phyloP scores from a whole-genome alignment of 352 stramenopile genomes.

The Phytophthora fragariae region DNA sequence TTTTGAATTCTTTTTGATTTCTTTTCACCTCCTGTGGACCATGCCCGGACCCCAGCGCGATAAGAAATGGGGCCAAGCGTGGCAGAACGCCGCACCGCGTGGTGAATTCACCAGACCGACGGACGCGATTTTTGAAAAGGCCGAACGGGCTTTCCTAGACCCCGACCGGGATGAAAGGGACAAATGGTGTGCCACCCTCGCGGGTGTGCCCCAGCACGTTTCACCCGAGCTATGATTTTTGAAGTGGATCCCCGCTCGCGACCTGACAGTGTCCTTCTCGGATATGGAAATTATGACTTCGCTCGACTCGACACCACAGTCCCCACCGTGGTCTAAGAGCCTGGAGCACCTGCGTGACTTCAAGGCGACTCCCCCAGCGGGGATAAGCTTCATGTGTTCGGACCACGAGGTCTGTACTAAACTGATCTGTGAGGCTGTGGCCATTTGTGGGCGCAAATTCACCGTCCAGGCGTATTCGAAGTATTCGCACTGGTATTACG shows the following conservation, averaged over 20 bases:
- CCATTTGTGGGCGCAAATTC: constrained; percentile 3
- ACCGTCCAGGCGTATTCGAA: neutral
- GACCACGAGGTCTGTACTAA: constrained; percentile 1
- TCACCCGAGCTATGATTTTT: neutral
- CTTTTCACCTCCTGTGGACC: neutral
- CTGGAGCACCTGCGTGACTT: neutral
- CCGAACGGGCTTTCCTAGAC: neutral
- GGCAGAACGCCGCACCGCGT: neutral
- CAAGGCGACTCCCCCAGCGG: constrained; percentile 16
- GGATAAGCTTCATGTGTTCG: constrained; percentile 25
- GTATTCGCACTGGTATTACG: neutral
- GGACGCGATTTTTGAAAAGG: constrained; percentile 1
- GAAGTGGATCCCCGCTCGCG: constrained; percentile 22
- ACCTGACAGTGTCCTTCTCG: constrained; percentile 1
- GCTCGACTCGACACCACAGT: constrained; percentile 8
- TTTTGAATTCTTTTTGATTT: too few species aligned
- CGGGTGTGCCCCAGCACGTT: constrained; percentile 10
- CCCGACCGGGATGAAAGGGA: neutral
- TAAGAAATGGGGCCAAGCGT: constrained; percentile 3
- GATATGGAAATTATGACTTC: constrained; percentile 31
- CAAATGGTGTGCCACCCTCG: constrained; percentile 9
- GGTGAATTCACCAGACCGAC: constrained; percentile 8
- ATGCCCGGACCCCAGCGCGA: neutral
- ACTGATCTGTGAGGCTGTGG: neutral
- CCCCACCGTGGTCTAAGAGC: neutral